A percentile compares a stretch with the other conserved stretches of the same genome.
phyloP scores from a whole-genome alignment of 768 basidiomycete genomes.

The Cubamyces lactineus region DNA sequence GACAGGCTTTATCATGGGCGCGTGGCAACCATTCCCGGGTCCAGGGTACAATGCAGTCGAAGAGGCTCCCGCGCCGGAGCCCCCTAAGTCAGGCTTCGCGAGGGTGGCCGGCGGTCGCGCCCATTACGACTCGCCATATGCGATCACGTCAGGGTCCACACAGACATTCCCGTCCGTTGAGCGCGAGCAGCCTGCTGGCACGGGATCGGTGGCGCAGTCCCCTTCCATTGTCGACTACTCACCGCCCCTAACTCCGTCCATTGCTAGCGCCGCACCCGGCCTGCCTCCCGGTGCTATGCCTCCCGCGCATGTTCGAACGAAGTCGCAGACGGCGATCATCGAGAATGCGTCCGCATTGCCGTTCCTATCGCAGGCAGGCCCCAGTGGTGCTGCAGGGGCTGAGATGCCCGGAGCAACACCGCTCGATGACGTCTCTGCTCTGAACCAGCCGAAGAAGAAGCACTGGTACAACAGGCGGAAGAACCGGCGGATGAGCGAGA shows the following conservation, averaged over 20 bases:
- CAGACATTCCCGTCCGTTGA: slow-evolving; percentile 70
- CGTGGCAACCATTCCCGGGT: slow-evolving; percentile 81
- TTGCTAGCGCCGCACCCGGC: slow-evolving; percentile 46
- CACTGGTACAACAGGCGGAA: slow-evolving; percentile 71
- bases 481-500: slow-evolving; percentile 62
- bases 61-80: slow-evolving; percentile 37
- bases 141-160: slow-evolving; percentile 65
- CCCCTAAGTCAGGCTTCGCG: slow-evolving; percentile 68
- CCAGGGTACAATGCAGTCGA: slow-evolving; percentile 52
- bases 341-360: slow-evolving; percentile 42
- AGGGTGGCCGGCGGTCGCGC: slow-evolving; percentile 88
- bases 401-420: neutral
- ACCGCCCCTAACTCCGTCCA: slow-evolving; percentile 54
- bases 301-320: slow-evolving; percentile 68
- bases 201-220: slow-evolving; percentile 21
- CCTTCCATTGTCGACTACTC: slow-evolving; percentile 40
- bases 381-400: neutral
- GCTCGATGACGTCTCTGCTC: slow-evolving; percentile 38
- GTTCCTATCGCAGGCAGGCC: neutral
- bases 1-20: slow-evolving; percentile 86
- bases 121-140: slow-evolving; percentile 84
- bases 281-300: slow-evolving; percentile 68
- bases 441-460: slow-evolving; percentile 59
- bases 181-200: slow-evolving; percentile 31
- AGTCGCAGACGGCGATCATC: slow-evolving; percentile 86